phyloP scores from a whole-genome alignment of 169 alveolate genomes.

The Blepharisma undulans region DNA sequence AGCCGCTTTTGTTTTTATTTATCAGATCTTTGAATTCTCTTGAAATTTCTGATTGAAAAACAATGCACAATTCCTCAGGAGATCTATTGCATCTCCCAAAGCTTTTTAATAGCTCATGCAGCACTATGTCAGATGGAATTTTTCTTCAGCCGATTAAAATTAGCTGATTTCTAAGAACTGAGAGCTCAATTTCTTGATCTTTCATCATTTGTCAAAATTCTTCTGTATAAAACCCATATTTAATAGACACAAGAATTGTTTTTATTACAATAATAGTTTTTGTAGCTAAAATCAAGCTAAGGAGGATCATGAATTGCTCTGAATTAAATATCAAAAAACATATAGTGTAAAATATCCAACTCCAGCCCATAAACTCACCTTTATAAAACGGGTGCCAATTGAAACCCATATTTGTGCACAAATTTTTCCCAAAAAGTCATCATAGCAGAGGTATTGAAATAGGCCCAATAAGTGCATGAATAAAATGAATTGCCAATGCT shows the following conservation, averaged over 20 bases:
- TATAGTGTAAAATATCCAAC: neutral
- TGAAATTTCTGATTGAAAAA: neutral
- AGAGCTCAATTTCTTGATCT: neutral
- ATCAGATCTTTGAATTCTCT: neutral
- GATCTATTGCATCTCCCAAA: neutral
- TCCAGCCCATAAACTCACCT: neutral
- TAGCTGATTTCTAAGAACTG: neutral
- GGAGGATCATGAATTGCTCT: neutral
- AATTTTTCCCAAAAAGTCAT: neutral
- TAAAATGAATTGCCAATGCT: neutral
- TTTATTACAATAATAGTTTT: neutral
- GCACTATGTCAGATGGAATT: neutral
- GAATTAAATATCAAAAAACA: neutral
- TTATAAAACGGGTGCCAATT: neutral
- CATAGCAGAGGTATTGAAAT: neutral
- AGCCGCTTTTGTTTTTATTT: neutral
- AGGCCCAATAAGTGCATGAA: neutral
- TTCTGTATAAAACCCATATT: neutral
- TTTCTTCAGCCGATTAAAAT: neutral
- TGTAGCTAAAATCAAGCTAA: neutral
- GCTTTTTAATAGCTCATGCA: neutral
- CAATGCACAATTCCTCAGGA: neutral
- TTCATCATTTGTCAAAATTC: neutral
- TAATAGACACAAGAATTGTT: neutral
- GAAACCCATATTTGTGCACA: constrained; percentile 24